Evolutionary conservation across 148 eudicot genomes (phyloP).

Genomic region (Dysphania ambrosioides): DNA sequence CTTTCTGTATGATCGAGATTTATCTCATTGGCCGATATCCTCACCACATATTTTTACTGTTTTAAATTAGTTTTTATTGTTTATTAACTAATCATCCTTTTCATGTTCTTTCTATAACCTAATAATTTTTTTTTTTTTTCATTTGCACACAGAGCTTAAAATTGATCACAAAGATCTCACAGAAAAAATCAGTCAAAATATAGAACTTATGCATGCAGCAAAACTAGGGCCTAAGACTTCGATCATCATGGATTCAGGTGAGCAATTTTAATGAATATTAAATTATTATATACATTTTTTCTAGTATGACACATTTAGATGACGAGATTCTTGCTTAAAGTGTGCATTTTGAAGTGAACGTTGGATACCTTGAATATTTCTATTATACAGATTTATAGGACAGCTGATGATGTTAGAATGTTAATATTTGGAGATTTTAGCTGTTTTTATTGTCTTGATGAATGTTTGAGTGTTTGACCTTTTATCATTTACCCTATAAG

Average conservation of each 20-base stretch:
- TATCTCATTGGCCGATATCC: too few species aligned
- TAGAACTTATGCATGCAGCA: conserved; percentile 63
- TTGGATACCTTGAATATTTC: background rate
- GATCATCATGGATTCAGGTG: conserved; percentile 41
- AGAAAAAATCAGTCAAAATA: conserved; percentile 57
- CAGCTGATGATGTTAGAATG: background rate
- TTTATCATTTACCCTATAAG: background rate
- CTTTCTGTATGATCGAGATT: too few species aligned
- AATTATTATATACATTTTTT: background rate
- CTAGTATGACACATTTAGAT: background rate
- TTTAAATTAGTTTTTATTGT: too few species aligned
- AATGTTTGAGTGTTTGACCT: background rate
- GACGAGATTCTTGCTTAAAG: background rate
- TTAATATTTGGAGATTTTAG: background rate
- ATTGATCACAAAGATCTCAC: conserved; percentile 61
- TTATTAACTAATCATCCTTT: background rate
- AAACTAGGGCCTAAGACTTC: conserved; percentile 38
- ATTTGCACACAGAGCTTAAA: conserved; percentile 46
- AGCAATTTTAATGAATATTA: conserved; percentile 11
- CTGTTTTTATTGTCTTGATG: background rate
- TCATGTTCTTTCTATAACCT: background rate
- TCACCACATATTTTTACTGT: too few species aligned
- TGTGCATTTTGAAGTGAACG: background rate
- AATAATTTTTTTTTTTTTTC: background rate
- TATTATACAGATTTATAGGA: background rate